These are phyloP conservation scores for Exophiala sp. DNA, from an alignment of 2,329 filamentous ascomycete species.

Conservation along the genomic window DNA sequence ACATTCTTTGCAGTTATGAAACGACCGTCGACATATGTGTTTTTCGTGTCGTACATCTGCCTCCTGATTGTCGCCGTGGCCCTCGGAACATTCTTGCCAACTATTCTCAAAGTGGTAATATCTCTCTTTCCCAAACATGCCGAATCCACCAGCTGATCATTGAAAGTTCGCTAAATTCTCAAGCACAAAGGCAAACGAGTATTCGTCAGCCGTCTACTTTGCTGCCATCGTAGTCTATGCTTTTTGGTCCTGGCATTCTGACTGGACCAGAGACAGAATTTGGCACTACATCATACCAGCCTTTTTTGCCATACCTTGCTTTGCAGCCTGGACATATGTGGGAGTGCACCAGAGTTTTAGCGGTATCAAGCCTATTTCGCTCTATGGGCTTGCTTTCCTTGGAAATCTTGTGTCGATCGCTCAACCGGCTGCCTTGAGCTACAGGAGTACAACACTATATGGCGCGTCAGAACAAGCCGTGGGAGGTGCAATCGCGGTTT, in stretches of 20 bases:
- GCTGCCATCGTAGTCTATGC: slow-evolving; percentile 23
- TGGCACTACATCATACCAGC: slow-evolving; percentile 28
- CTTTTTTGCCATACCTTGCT: slow-evolving; percentile 26
- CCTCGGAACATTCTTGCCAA: slow-evolving; percentile 27
- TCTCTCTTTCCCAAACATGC: background rate
- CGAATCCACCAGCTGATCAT: background rate
- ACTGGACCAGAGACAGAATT: slow-evolving; percentile 29
- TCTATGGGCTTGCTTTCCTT: slow-evolving; percentile 27
- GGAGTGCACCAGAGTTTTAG: slow-evolving; percentile 20
- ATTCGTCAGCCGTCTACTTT: slow-evolving; percentile 27
- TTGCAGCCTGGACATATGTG: slow-evolving; percentile 29
- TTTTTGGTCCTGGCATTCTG: slow-evolving; percentile 24
- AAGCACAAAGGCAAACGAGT: slow-evolving; percentile 24
- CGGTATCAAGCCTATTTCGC: slow-evolving; percentile 19
- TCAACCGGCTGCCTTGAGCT: slow-evolving; percentile 21
- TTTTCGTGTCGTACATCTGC: slow-evolving; percentile 26
- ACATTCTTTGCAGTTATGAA: slow-evolving; percentile 26
- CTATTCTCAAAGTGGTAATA: slow-evolving; percentile 23
- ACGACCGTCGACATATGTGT: slow-evolving; percentile 27
- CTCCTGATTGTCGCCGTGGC: slow-evolving; percentile 26
- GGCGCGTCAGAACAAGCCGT: slow-evolving; percentile 28
- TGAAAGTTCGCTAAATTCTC: slow-evolving; percentile 23
- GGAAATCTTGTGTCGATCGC: slow-evolving; percentile 25
- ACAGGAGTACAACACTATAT: slow-evolving; percentile 24
- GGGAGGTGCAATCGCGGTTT: slow-evolving; percentile 26